Conservation (phyloP, 2,329 filamentous ascomycete species). For the Fusarium compactum region DNA sequence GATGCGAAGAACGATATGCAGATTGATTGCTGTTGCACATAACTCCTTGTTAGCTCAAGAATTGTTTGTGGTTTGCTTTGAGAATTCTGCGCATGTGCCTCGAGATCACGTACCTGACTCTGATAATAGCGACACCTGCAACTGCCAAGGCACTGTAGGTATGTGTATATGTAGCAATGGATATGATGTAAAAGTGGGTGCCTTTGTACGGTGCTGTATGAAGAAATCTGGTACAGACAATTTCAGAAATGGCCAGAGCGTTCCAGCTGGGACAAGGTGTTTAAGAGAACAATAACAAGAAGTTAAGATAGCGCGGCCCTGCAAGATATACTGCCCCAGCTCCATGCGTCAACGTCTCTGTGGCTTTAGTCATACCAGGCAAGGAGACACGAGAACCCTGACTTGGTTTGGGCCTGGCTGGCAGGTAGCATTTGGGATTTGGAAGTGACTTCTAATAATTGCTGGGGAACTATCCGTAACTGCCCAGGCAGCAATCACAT, state of each 20-base stretch:
- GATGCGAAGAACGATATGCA: conserved; percentile 28
- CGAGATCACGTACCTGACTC: conserved; percentile 27
- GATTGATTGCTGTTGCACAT: conserved; percentile 30
- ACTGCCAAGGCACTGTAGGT: background rate
- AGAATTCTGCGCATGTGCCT: conserved; percentile 25
- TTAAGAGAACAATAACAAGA: conserved; percentile 38
- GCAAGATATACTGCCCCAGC: conserved; percentile 46
- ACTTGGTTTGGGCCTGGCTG: conserved; percentile 20
- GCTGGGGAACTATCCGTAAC: conserved; percentile 3
- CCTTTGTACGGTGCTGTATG: conserved; percentile 6
- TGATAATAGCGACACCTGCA: conserved; percentile 32
- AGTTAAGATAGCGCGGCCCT: conserved; percentile 42
- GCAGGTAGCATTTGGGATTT: background rate
- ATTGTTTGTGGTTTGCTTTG: conserved; percentile 31
- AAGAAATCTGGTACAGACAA: conserved; percentile 32
- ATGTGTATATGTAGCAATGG: background rate
- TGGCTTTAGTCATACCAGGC: conserved; percentile 40
- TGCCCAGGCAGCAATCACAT: conserved; percentile 26
- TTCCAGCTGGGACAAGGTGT: conserved; percentile 43
- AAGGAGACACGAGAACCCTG: conserved; percentile 34
- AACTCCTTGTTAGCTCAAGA: conserved; percentile 34
- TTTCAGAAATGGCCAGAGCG: conserved; percentile 43
- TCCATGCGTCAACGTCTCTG: conserved; percentile 19
- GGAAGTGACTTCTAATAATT: conserved; percentile 13
- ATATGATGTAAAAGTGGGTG: conserved; percentile 24